Evolutionary conservation across 306 rosid genomes (phyloP), one percentile per base, ranked within the genome.

Genomic region (Herpetospermum pedunculosum): DNA sequence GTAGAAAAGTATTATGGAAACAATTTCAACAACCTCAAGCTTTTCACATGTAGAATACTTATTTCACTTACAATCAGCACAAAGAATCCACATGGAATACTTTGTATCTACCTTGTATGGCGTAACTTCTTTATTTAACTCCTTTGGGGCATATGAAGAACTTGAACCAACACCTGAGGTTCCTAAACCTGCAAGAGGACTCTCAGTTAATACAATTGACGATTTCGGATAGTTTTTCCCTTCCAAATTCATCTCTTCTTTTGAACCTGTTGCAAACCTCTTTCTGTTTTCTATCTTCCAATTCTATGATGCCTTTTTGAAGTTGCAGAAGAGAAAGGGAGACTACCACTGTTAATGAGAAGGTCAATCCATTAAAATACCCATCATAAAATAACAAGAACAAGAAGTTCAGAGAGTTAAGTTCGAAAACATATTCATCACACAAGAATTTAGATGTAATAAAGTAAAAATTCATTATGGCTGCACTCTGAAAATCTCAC

Each of bases 141-240:
- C 99, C 82, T 95, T 95, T 49, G 96, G 92, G 73, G 96, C 53
- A 78, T 89, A 95, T 77, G 97, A 91, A 82, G 99, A 91, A 83
- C 96, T 85, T 74, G 99, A 88, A 70, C 97, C 99, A 83, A 95
- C 96, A 75, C 99, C 99, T 54, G 96, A 91, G 72, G 99, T 53
- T 80, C 99, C 99, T 82, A 57, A 95, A 77, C 99, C 99, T 95
- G 82, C 72, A 53, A 80, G 49, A 43, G 46, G 70, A 77, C n/a
- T n/a, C 32, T 69, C 73, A 76, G 13, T 48, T 67, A 47, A 43
- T 54, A 83, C 41, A 38, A 72, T 73, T 48, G 21, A 53, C 98
- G 69, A 86, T 44, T 79, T 83, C 90, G 14, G 94, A 81, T 34
- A 81, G 76, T 37, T 84, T 78, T 72, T 82, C 87, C 54, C 58